A percentile compares a stretch with the other conserved stretches of the same genome.
Evolutionary conservation across 2,329 filamentous ascomycete species (phyloP).

Genomic region (Conoideocrella luteorostrata): DNA sequence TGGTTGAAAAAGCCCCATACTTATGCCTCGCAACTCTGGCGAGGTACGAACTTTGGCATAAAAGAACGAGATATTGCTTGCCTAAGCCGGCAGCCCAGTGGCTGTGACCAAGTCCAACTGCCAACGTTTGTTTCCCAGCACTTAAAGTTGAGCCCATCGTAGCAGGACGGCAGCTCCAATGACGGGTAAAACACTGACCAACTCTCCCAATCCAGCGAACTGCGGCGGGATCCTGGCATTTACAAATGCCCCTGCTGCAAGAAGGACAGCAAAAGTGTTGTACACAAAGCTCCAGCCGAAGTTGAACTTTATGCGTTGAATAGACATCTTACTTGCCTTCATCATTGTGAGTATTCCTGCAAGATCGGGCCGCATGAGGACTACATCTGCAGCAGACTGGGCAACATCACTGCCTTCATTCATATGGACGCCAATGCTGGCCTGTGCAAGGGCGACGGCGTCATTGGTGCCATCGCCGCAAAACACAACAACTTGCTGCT

Average conservation of each 20-base stretch:
- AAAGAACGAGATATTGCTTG: no score
- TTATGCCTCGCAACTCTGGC: no score
- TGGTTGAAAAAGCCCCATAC: no score
- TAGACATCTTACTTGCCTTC: slow-evolving; percentile 39
- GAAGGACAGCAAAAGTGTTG: slow-evolving; percentile 60
- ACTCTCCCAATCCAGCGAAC: slow-evolving; percentile 64
- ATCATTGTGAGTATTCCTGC: slow-evolving; percentile 52
- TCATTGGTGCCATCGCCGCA: slow-evolving; percentile 77
- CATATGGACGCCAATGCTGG: slow-evolving; percentile 66
- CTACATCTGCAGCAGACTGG: slow-evolving; percentile 59
- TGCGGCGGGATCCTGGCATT: slow-evolving; percentile 44
- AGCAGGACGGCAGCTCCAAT: slow-evolving; percentile 49
- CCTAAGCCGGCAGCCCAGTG: no score
- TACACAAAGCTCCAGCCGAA: slow-evolving; percentile 66
- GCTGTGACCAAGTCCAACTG: no score
- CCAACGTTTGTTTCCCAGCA: no score
- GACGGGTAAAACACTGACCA: slow-evolving; percentile 69
- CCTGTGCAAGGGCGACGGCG: slow-evolving; percentile 63
- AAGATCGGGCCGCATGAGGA: slow-evolving; percentile 55
- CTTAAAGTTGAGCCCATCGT: no score
- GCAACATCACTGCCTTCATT: slow-evolving; percentile 58
- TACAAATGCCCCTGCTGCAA: slow-evolving; percentile 61
- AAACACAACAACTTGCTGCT: slow-evolving; percentile 51
- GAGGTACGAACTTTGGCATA: no score
- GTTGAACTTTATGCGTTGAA: slow-evolving; percentile 55